Evolutionary conservation across 1,284 basidiomycete species (phyloP).

Genomic region (Leccinum subfulvum): DNA sequence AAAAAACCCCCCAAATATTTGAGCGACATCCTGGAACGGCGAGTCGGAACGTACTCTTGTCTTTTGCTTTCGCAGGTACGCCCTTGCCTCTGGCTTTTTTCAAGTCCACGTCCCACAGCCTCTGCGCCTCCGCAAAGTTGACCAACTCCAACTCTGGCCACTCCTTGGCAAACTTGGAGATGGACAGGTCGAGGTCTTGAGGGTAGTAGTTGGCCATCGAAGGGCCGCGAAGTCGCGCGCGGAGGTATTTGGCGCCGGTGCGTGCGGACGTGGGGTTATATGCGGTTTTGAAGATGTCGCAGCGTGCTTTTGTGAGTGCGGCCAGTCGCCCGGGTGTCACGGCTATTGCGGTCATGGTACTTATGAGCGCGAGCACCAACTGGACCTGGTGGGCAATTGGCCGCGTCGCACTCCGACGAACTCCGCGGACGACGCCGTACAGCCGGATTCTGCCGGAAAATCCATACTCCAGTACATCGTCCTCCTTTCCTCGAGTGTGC

Average conservation of each 20-base stretch:
- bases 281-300: constrained; percentile 77
- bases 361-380: too few species aligned
- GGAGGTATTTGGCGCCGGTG: constrained; percentile 84
- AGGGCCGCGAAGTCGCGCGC: constrained; percentile 71
- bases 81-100: constrained; percentile 76
- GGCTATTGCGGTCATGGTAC: background rate
- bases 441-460: too few species aligned
- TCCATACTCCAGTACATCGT: too few species aligned
- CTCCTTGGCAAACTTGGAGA: constrained; percentile 49
- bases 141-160: constrained; percentile 59
- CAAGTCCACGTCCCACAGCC: constrained; percentile 65
- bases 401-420: too few species aligned
- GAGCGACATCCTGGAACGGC: background rate
- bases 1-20: background rate
- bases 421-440: too few species aligned
- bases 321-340: constrained; percentile 46
- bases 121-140: constrained; percentile 62
- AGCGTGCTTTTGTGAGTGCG: constrained; percentile 57
- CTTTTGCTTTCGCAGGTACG: constrained; percentile 74
- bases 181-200: constrained; percentile 48
- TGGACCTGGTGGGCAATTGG: too few species aligned
- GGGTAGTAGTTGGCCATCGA: constrained; percentile 81
- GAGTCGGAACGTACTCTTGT: constrained; percentile 48
- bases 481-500: too few species aligned
- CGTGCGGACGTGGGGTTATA: constrained; percentile 78